A percentile compares a stretch with the other conserved stretches of the same genome.
phyloP scores from a whole-genome alignment of 2,329 filamentous ascomycete genomes.

The Talaromyces verruculosus region DNA sequence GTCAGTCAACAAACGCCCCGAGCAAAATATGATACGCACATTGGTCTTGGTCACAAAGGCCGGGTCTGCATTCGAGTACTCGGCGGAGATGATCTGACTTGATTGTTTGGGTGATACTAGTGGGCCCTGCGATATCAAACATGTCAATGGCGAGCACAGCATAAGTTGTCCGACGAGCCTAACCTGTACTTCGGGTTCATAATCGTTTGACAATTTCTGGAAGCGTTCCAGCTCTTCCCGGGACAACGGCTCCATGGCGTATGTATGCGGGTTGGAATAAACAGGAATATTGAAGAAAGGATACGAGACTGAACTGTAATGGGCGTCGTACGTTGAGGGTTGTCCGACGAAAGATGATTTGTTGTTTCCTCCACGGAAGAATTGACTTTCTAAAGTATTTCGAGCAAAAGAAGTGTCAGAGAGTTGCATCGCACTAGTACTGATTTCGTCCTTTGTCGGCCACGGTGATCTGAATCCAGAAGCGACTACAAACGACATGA shows the following conservation, averaged over 20 bases:
- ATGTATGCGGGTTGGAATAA: conserved; percentile 21
- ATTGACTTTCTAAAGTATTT: conserved; percentile 29
- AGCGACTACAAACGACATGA: conserved; percentile 19
- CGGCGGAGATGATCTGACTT: conserved; percentile 73
- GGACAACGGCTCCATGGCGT: conserved; percentile 42
- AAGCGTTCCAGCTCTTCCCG: conserved; percentile 60
- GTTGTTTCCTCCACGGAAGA: conserved; percentile 31
- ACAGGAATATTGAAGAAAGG: conserved; percentile 27
- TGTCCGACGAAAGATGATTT: conserved; percentile 27
- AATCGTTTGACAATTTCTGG: conserved; percentile 62
- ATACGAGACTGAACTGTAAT: conserved; percentile 28
- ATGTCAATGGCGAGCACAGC: conserved; percentile 24
- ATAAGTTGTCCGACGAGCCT: conserved; percentile 25
- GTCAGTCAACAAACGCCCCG: neutral
- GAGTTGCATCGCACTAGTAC: conserved; percentile 39
- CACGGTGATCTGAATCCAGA: conserved; percentile 15
- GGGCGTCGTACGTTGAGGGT: conserved; percentile 24
- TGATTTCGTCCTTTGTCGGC: conserved; percentile 6
- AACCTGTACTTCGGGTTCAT: conserved; percentile 59
- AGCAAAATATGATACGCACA: conserved; percentile 49
- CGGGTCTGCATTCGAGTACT: conserved; percentile 86
- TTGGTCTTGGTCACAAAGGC: conserved; percentile 83
- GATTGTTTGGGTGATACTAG: conserved; percentile 76
- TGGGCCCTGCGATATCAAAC: conserved; percentile 62
- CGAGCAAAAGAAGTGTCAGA: conserved; percentile 36